These are phyloP conservation scores for Trichoderma reesei DNA, from an alignment of 495 filamentous ascomycete species.

Conservation along the genomic window DNA sequence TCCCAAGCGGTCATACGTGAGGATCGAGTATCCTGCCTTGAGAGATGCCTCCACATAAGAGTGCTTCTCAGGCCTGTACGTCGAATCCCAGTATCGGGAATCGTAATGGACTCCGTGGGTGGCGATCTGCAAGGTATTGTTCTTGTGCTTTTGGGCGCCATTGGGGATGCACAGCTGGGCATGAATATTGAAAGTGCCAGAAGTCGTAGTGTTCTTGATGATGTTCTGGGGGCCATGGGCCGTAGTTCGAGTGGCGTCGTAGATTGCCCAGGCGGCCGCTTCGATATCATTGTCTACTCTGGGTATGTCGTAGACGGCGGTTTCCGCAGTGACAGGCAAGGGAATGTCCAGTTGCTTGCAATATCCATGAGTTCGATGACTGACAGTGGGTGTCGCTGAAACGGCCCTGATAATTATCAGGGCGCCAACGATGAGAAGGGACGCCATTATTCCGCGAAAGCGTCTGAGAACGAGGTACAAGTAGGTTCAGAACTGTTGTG, in stretches of 20 bases:
- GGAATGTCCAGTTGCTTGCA: slow-evolving; percentile 20
- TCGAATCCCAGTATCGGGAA: slow-evolving; percentile 43
- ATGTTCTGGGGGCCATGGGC: slow-evolving; percentile 13
- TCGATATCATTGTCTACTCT: slow-evolving; percentile 18
- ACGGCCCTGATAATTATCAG: no score
- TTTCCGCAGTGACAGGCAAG: slow-evolving; percentile 14
- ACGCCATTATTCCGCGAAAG: no score
- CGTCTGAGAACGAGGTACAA: no score
- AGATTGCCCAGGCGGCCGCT: slow-evolving; percentile 19
- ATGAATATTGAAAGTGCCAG: slow-evolving; percentile 25
- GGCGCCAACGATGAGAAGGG: no score
- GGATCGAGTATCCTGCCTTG: slow-evolving; percentile 26
- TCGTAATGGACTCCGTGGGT: slow-evolving; percentile 49
- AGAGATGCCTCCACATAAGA: slow-evolving; percentile 31
- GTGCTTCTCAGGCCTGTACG: slow-evolving; percentile 43
- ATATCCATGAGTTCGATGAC: slow-evolving; percentile 4
- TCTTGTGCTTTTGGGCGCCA: slow-evolving; percentile 12
- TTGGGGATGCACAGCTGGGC: slow-evolving; percentile 30
- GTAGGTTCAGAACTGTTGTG: no score
- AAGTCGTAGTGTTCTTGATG: slow-evolving; percentile 22
- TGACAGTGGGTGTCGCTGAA: no score
- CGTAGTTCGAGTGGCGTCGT: slow-evolving; percentile 17
- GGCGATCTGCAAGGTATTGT: slow-evolving; percentile 36
- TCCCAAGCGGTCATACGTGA: slow-evolving; percentile 36
- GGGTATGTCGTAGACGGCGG: slow-evolving; percentile 18